A percentile compares a stretch with the other conserved stretches of the same genome.
Conservation (phyloP, 345 rosid genomes). For the Citrus reticulata region DNA sequence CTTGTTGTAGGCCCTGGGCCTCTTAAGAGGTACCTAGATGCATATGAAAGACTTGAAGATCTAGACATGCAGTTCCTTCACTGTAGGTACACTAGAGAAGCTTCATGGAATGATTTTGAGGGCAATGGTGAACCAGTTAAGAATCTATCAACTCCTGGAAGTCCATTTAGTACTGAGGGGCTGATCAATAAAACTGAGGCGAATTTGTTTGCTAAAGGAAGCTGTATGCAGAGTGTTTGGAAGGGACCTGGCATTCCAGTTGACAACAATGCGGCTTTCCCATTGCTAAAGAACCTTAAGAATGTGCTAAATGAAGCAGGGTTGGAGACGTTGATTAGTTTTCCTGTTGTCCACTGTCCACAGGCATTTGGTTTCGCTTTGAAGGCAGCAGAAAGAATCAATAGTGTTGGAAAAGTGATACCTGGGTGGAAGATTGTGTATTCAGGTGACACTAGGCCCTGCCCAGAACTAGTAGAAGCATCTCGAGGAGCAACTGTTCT, state of each 20-base stretch:
- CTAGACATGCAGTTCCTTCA: constrained; percentile 88
- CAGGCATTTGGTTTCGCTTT: constrained; percentile 78
- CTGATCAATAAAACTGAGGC: constrained; percentile 24
- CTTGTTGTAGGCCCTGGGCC: constrained; percentile 75
- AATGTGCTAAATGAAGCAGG: constrained; percentile 59
- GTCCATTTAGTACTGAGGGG: constrained; percentile 3
- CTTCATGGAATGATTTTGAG: constrained; percentile 58
- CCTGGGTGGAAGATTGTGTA: constrained; percentile 96
- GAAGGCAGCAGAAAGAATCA: constrained; percentile 67
- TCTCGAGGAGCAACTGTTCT: constrained; percentile 81
- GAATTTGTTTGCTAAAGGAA: constrained; percentile 58
- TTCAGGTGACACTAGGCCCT: constrained; percentile 96
- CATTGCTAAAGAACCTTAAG: constrained; percentile 49
- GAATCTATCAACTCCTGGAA: constrained; percentile 22
- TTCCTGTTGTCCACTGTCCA: constrained; percentile 95
- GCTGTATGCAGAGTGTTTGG: constrained; percentile 74
- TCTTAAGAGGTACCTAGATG: constrained; percentile 77
- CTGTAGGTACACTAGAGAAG: constrained; percentile 65
- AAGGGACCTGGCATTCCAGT: constrained; percentile 47
- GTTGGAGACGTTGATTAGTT: constrained; percentile 62
- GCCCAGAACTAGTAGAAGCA: constrained; percentile 67
- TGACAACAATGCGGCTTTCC: constrained; percentile 39
- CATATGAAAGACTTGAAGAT: constrained; percentile 86
- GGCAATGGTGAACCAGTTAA: constrained; percentile 21
- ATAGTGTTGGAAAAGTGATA: constrained; percentile 57